A percentile compares a stretch with the other conserved stretches of the same genome.
phyloP scores from a whole-genome alignment of 257 asterid genomes.

The Jacaranda copaia region DNA sequence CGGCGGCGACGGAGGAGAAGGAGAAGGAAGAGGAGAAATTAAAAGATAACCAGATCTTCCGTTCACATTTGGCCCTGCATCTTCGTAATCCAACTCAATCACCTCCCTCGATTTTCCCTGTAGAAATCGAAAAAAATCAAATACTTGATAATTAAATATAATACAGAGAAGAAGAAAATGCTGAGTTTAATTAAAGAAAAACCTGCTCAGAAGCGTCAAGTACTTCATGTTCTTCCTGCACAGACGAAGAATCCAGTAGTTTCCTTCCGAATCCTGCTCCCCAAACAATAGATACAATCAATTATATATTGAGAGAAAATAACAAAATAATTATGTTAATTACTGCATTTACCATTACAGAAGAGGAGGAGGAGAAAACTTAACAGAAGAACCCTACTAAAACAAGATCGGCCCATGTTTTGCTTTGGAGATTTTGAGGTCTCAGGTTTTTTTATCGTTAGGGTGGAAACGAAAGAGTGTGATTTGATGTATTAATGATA shows the following conservation, averaged over 20 bases:
- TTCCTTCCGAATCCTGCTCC: slow-evolving; percentile 53
- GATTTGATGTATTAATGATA: slow-evolving; percentile 19
- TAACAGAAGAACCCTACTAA: slow-evolving; percentile 38
- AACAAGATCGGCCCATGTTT: slow-evolving; percentile 41
- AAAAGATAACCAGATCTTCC: slow-evolving; percentile 38
- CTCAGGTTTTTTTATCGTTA: too few relatives aligned
- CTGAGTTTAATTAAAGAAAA: neutral
- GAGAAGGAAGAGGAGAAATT: slow-evolving; percentile 26
- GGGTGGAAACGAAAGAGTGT: neutral
- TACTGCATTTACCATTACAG: slow-evolving; percentile 47
- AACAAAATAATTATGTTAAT: neutral
- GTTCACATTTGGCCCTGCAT: slow-evolving; percentile 62
- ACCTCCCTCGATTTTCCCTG: slow-evolving; percentile 52
- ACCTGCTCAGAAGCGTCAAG: too few relatives aligned
- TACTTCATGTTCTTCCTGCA: slow-evolving; percentile 13
- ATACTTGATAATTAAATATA: neutral
- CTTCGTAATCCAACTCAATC: slow-evolving; percentile 58
- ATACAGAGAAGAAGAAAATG: neutral
- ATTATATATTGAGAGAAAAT: neutral
- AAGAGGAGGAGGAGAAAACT: slow-evolving; percentile 44
- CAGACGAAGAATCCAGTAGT: slow-evolving; percentile 27
- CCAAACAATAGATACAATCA: neutral
- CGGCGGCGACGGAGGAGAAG: slow-evolving; percentile 5
- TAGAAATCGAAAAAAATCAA: neutral
- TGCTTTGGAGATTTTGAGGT: neutral